These are phyloP conservation scores for Smallanthus sonchifolius DNA, from an alignment of 129 eudicot species.

Conservation along the genomic window DNA sequence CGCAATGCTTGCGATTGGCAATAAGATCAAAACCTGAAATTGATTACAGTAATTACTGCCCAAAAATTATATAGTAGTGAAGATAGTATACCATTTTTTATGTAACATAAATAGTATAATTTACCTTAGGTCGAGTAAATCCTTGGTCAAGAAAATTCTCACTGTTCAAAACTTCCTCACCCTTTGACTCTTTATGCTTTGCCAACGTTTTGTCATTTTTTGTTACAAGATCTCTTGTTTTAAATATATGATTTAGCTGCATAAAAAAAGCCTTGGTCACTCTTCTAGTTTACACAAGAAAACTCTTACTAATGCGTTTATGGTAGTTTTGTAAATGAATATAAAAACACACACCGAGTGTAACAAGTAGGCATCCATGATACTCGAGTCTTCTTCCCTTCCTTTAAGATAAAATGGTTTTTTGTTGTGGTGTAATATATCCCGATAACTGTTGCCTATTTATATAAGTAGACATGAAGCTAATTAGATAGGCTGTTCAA, in stretches of 20 bases:
- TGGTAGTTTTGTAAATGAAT: not conserved
- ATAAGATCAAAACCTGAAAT: constrained; percentile 67
- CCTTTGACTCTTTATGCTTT: constrained; percentile 43
- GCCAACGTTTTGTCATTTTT: constrained; percentile 70
- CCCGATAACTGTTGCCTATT: constrained; percentile 83
- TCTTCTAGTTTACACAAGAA: not conserved
- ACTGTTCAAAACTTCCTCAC: constrained; percentile 32
- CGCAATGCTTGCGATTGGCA: constrained; percentile 81
- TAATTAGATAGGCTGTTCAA: not conserved
- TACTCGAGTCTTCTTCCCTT: constrained; percentile 69
- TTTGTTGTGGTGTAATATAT: constrained; percentile 89
- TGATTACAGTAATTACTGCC: not conserved
- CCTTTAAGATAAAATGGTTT: constrained; percentile 89
- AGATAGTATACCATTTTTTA: not conserved
- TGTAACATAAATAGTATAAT: not conserved
- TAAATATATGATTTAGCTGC: constrained; percentile 88
- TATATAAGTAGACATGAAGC: not conserved
- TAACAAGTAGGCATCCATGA: constrained; percentile 82
- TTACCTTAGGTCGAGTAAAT: constrained; percentile 91
- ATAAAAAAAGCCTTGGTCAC: constrained; percentile 18
- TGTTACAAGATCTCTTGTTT: constrained; percentile 58
- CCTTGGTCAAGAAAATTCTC: constrained; percentile 69
- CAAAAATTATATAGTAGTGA: not conserved
- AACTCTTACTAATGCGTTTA: not conserved
- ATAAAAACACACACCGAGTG: constrained; percentile 58